These are phyloP conservation scores for Boletellus deceptivus DNA, from an alignment of 1,284 basidiomycete species.

Conservation along the genomic window DNA sequence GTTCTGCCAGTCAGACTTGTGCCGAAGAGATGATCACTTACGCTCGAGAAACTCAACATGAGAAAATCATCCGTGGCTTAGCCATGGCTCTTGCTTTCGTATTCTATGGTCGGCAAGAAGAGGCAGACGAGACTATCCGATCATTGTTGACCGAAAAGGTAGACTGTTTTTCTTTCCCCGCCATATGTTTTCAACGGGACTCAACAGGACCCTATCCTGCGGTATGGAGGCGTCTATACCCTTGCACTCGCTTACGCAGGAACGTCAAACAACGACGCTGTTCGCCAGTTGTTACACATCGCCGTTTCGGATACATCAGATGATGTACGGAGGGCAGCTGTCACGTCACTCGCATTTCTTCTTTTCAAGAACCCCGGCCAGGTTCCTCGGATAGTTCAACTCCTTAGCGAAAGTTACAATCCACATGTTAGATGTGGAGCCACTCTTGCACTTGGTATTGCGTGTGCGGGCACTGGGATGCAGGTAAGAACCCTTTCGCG, in stretches of 20 bases:
- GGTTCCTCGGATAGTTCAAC: slow-evolving; percentile 92
- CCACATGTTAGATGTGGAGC: slow-evolving; percentile 97
- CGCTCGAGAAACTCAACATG: slow-evolving; percentile 93
- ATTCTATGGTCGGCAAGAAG: slow-evolving; percentile 88
- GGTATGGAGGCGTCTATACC: slow-evolving; percentile 95
- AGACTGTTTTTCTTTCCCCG: slow-evolving; percentile 14
- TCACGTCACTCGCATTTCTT: slow-evolving; percentile 91
- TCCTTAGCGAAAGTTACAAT: slow-evolving; percentile 96
- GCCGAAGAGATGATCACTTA: slow-evolving; percentile 94
- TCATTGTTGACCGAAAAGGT: slow-evolving; percentile 84
- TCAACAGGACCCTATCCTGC: slow-evolving; percentile 84
- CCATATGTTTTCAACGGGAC: slow-evolving; percentile 5
- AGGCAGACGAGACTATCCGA: slow-evolving; percentile 79
- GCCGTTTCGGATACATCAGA: slow-evolving; percentile 97
- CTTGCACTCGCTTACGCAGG: slow-evolving; percentile 94
- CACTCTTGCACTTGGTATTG: slow-evolving; percentile 91
- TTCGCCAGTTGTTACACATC: slow-evolving; percentile 87
- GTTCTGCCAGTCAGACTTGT: slow-evolving; percentile 74
- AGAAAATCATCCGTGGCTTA: slow-evolving; percentile 95
- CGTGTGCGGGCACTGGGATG: slow-evolving; percentile 95
- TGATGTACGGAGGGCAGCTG: slow-evolving; percentile 91
- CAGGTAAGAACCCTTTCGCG: slow-evolving; percentile 47
- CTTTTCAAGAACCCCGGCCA: slow-evolving; percentile 94
- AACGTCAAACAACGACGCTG: slow-evolving; percentile 89
- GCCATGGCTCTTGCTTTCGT: slow-evolving; percentile 90